phyloP scores from a whole-genome alignment of 2,329 filamentous ascomycete species.

The Drechslerella coelobrocha region DNA sequence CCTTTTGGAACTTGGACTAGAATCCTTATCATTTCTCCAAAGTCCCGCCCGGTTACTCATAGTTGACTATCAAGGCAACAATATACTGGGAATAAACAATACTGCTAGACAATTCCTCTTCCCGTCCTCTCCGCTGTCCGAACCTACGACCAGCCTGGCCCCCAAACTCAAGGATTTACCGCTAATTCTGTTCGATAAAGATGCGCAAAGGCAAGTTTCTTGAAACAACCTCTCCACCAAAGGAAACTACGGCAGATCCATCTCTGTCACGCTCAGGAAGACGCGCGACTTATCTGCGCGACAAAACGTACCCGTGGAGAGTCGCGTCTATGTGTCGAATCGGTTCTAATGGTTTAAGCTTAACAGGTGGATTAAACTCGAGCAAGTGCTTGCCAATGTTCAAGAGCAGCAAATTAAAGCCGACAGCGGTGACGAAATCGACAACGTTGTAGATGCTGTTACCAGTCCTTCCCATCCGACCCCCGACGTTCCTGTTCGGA shows the following conservation, averaged over 20 bases:
- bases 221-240: background rate
- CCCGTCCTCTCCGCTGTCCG: constrained; percentile 14
- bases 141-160: constrained; percentile 8
- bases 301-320: background rate
- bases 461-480: constrained; percentile 18
- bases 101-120: constrained; percentile 36
- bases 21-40: constrained; percentile 40
- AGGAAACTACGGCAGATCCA: constrained; percentile 6
- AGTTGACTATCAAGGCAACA: constrained; percentile 28
- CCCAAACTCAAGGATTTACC: constrained; percentile 33
- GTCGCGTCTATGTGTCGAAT: background rate
- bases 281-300: background rate
- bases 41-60: constrained; percentile 38
- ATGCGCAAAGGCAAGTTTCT: constrained; percentile 41
- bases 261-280: background rate
- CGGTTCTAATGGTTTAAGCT: constrained; percentile 28
- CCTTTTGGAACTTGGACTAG: constrained; percentile 36
- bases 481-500: constrained; percentile 29
- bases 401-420: constrained; percentile 36
- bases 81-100: constrained; percentile 36
- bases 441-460: constrained; percentile 33
- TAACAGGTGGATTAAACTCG: constrained; percentile 42
- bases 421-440: constrained; percentile 17
- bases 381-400: constrained; percentile 41
- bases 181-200: constrained; percentile 25